Percentiles rank a stretch among this genome's conserved stretches.
phyloP scores from a whole-genome alignment of 1,284 basidiomycete genomes.

The Heterobasidion irregulare region DNA sequence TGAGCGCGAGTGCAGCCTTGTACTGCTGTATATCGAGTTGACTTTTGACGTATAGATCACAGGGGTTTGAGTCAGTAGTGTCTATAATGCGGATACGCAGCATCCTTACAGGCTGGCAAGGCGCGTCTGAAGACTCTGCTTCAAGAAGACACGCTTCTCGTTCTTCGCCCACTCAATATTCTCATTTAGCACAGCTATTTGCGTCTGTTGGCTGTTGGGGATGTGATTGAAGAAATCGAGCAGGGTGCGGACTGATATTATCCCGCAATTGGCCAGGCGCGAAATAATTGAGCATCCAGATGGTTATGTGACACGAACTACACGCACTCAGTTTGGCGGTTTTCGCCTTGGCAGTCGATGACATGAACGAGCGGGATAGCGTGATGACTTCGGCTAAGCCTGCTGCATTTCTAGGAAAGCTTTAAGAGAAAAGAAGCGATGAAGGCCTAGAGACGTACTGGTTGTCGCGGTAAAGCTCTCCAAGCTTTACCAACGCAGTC shows the following conservation, averaged over 20 bases:
- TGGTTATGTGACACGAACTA: background rate
- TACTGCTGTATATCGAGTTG: constrained; percentile 77
- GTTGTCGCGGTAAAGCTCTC: constrained; percentile 82
- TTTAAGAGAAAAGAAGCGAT: background rate
- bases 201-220: constrained; percentile 68
- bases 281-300: background rate
- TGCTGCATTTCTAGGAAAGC: constrained; percentile 59
- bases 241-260: constrained; percentile 71
- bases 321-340: constrained; percentile 90
- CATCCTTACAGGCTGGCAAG: constrained; percentile 69
- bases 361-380: constrained; percentile 85
- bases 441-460: constrained; percentile 42
- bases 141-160: constrained; percentile 93
- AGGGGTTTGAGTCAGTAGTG: constrained; percentile 3
- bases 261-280: too few relatives aligned
- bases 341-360: constrained; percentile 94
- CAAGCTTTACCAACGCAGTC: constrained; percentile 79
- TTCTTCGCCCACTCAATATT: constrained; percentile 91
- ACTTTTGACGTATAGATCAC: constrained; percentile 23
- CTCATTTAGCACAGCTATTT: constrained; percentile 82
- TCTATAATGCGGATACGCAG: background rate
- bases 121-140: constrained; percentile 90
- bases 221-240: constrained; percentile 85
- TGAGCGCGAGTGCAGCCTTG: constrained; percentile 75
- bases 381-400: constrained; percentile 86